Conservation (phyloP, 345 rosid genomes). For the Boechera retrofracta region DNA sequence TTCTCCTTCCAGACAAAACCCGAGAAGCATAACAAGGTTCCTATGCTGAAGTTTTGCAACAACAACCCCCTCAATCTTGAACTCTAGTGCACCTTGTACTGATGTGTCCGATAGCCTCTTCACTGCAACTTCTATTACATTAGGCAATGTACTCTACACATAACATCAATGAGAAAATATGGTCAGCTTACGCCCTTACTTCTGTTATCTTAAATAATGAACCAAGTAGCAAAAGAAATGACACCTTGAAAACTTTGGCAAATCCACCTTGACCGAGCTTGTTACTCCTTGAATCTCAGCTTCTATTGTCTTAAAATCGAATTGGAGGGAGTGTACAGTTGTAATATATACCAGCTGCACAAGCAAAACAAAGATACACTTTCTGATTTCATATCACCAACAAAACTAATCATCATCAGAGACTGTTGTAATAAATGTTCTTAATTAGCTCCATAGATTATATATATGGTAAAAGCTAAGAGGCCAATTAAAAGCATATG, state of each 20-base stretch:
- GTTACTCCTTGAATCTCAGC: constrained; percentile 48
- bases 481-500: too few species aligned
- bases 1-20: not conserved
- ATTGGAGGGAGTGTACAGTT: constrained; percentile 48
- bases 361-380: too few species aligned
- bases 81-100: not conserved
- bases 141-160: not conserved
- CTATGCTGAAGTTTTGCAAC: constrained; percentile 2
- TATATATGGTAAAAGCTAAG: too few species aligned
- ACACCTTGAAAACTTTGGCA: constrained; percentile 64
- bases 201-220: not conserved
- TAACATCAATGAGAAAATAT: not conserved
- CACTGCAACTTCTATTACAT: not conserved
- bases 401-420: too few species aligned
- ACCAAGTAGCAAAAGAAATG: not conserved
- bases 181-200: not conserved
- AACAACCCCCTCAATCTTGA: not conserved
- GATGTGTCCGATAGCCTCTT: not conserved
- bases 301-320: constrained; percentile 47
- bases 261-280: constrained; percentile 73
- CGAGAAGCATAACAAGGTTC: not conserved
- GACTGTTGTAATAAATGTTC: too few species aligned
- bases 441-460: too few species aligned
- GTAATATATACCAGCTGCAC: too few species aligned
- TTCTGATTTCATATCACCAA: too few species aligned